Percentiles rank a stretch among this genome's conserved stretches.
Conservation (phyloP, 805 yeast genomes). For the Alloascoidea africana region DNA sequence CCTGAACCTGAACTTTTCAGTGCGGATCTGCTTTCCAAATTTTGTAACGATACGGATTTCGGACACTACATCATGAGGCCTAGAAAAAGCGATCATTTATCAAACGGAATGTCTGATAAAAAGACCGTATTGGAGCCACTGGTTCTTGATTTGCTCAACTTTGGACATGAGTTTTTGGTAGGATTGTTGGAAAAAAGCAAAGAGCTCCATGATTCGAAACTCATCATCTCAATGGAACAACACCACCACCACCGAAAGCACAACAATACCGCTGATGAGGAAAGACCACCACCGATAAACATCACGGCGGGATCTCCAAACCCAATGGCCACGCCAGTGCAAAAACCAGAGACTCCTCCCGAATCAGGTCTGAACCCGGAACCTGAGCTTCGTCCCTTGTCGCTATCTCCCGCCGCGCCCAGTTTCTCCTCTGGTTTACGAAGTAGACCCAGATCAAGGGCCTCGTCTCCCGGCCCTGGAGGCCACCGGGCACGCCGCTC, state of each 20-base stretch:
- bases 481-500: background rate
- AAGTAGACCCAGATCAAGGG: background rate
- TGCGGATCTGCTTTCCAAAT: background rate
- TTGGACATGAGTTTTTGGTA: background rate
- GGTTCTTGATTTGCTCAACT: background rate
- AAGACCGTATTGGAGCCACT: background rate
- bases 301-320: background rate
- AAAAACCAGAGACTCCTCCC: background rate
- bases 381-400: background rate
- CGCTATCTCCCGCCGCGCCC: background rate
- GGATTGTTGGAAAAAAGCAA: background rate
- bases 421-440: background rate
- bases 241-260: no score
- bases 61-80: conserved; percentile 1
- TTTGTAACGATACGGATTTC: background rate
- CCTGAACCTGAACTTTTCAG: background rate
- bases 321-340: background rate
- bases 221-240: no score
- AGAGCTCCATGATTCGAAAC: no score
- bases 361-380: background rate
- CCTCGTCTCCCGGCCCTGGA: no score
- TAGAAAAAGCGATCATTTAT: background rate
- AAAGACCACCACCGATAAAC: background rate
- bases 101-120: background rate
- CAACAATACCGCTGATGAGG: no score